Base-by-base conservation (phyloP, 345 rosid genomes). In the Sisymbrium irio region DNA sequence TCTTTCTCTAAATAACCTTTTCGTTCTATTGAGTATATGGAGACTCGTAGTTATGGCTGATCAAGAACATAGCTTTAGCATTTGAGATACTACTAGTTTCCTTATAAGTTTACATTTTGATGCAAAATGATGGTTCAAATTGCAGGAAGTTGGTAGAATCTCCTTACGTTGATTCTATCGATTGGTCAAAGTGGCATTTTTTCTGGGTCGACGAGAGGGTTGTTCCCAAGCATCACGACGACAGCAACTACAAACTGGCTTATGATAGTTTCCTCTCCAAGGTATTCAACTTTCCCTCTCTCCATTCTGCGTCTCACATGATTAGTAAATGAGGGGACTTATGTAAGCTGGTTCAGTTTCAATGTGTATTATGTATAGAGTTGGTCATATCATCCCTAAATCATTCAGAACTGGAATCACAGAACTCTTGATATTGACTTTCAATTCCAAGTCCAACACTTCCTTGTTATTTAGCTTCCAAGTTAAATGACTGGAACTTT, bases 181-280 rank as follows among this genome's bases (percentile, higher is more conserved):
- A 95, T 35, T 95, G 99, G 99, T 84, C 88, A 35, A 88, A 79
- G 69, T 95, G 99, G 97, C 92, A 88, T 50, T 84, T 95, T 18
- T 89, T 95, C 65, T 92, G 99, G 97, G 92, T 86, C 12, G 98
- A 95, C 27, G 98, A 95, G 81, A 84, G 94, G 19, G 97, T 95
- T 66, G 97, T 95, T 56, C 99, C 98, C 0, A 92, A 86, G 83
- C 78, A 90, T 78, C 97, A 92, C 40, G 85, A 63, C 0, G 97
- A 95, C 69, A 89, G 97, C 54, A 95, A 95, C 85, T 95, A 91
- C 80, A 92, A 86, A 77, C 87, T 88, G 0, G 97, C 99, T 15
- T 82, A 74, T 45, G 90, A 89, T 76, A 70, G 81, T 9, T 89
- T 95, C 30, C 89, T 95, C 5, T 83, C 87, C 14, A 80, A 85